phyloP scores from a whole-genome alignment of 2,329 filamentous ascomycete genomes.

The Penicillium sp. region DNA sequence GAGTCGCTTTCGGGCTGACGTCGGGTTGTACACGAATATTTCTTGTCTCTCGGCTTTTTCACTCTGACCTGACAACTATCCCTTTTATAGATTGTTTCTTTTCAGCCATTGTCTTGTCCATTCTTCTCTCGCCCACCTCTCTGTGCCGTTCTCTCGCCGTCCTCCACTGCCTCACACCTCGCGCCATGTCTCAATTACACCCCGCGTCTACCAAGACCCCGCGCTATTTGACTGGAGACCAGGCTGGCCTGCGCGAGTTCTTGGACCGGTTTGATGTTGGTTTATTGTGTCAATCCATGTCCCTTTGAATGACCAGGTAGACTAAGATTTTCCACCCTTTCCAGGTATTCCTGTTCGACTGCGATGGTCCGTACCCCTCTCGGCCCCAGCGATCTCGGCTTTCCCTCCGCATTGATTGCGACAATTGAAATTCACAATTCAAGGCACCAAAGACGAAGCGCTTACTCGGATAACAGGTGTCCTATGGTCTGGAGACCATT shows the following conservation, averaged over 20 bases:
- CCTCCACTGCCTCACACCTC: background rate
- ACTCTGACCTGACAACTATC: background rate
- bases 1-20: conserved; percentile 10
- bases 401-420: conserved; percentile 7
- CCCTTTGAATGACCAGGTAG: background rate
- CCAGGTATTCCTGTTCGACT: conserved; percentile 92
- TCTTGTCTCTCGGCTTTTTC: background rate
- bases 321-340: background rate
- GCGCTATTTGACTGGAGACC: conserved; percentile 76
- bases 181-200: conserved; percentile 19
- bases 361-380: conserved; percentile 70
- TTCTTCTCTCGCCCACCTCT: background rate
- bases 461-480: conserved; percentile 66
- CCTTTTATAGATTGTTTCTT: background rate
- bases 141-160: background rate
- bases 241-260: conserved; percentile 75
- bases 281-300: background rate
- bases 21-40: conserved; percentile 18
- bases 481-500: conserved; percentile 90
- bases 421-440: background rate
- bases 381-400: background rate
- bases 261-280: conserved; percentile 87
- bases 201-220: conserved; percentile 33
- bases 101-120: background rate
- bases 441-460: conserved; percentile 37